These are phyloP conservation scores for Sungouiella blattae DNA, from an alignment of 805 yeast genomes.

Conservation along the genomic window DNA sequence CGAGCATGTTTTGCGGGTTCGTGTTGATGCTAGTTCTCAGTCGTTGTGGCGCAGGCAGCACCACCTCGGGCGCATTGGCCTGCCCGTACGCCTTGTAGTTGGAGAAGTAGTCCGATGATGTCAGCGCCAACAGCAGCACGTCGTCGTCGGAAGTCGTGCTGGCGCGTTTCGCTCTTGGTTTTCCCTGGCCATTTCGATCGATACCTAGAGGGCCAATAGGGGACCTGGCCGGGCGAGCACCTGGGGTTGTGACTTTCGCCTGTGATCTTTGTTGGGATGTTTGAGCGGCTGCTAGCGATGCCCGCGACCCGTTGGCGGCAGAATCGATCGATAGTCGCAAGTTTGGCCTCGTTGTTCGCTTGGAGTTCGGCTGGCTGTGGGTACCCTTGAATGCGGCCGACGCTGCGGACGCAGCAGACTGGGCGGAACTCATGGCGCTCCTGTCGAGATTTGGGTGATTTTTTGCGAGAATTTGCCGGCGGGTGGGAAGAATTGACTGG, in stretches of 20 bases:
- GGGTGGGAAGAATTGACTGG: no score
- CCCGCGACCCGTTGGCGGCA: conserved; percentile 3
- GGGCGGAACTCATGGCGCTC: conserved; percentile 30
- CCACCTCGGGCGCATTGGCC: conserved; percentile 3
- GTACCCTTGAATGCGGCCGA: conserved; percentile 35
- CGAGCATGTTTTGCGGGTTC: conserved; percentile 29
- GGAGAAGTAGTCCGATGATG: conserved; percentile 9
- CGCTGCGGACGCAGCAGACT: conserved; percentile 44
- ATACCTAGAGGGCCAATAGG: no score
- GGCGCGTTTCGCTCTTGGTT: no score
- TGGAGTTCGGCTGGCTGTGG: no score
- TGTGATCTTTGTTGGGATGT: background rate
- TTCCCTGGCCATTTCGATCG: no score
- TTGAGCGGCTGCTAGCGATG: conserved; percentile 1
- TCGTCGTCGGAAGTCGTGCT: conserved; percentile 1
- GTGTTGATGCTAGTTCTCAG: conserved; percentile 12
- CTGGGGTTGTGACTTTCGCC: no score
- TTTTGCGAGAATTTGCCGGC: no score
- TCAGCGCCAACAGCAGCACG: background rate
- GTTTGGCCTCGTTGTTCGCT: background rate
- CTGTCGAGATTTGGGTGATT: no score
- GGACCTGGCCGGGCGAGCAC: no score
- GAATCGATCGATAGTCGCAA: conserved; percentile 1
- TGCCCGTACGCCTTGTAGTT: background rate
- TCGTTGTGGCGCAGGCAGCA: conserved; percentile 6